Conservation (phyloP, 164 flowering plant species). For the Aristolochia contorta region DNA sequence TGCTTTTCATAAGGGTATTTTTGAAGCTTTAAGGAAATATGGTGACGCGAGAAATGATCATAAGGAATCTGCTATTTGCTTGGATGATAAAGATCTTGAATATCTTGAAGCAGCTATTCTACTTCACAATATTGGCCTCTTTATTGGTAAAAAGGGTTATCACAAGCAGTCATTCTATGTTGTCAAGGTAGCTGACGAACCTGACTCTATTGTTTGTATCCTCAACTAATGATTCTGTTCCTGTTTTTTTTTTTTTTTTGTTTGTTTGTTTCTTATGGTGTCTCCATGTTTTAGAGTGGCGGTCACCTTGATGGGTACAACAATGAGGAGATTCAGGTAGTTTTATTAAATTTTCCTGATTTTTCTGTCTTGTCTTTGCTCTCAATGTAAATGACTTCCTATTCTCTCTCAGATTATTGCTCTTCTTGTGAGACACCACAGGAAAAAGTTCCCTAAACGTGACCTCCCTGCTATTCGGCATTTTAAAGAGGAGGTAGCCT, state of each 20-base stretch:
- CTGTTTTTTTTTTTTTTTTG: too few species aligned
- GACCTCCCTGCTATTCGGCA: constrained; percentile 23
- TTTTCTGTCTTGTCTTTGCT: neutral
- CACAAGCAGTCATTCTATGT: constrained; percentile 53
- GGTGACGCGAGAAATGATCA: constrained; percentile 17
- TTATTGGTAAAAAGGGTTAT: constrained; percentile 50
- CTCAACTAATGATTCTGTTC: neutral
- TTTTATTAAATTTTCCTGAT: neutral
- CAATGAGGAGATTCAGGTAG: constrained; percentile 53
- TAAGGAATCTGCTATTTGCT: constrained; percentile 10
- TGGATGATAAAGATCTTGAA: constrained; percentile 53
- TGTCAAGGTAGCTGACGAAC: constrained; percentile 32
- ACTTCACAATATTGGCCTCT: constrained; percentile 59
- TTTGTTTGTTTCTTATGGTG: too few species aligned
- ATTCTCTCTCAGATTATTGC: constrained; percentile 49
- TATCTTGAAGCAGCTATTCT: constrained; percentile 76
- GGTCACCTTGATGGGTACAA: constrained; percentile 47
- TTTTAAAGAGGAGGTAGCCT: constrained; percentile 30
- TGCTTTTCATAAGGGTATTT: constrained; percentile 35
- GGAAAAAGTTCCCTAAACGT: constrained; percentile 52
- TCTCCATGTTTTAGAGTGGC: constrained; percentile 35
- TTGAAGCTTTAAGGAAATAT: constrained; percentile 35
- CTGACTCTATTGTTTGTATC: neutral
- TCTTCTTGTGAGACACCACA: constrained; percentile 50
- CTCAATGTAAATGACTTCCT: constrained; percentile 4